Evolutionary conservation across 139 green algal genomes (phyloP).

Genomic region (Zygnema cylindricum): DNA sequence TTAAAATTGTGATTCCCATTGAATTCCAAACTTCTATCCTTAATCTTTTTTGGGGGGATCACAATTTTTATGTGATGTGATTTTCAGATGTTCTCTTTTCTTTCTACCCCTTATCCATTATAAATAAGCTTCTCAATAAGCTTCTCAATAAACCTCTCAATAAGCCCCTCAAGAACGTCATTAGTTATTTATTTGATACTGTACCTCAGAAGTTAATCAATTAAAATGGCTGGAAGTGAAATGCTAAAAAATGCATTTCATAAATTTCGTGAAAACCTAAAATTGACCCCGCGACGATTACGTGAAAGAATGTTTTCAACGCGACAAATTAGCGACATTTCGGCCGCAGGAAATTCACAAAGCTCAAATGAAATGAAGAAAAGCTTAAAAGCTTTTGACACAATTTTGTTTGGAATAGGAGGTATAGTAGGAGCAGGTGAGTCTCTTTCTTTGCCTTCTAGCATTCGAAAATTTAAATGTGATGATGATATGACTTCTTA

Average conservation of each 20-base stretch:
- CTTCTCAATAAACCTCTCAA: too few relatives aligned
- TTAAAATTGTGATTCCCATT: too few relatives aligned
- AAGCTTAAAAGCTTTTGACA: conserved; percentile 48
- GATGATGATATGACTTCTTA: neutral
- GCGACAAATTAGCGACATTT: neutral
- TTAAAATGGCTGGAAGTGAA: neutral
- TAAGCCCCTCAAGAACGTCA: too few relatives aligned
- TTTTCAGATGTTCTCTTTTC: too few relatives aligned
- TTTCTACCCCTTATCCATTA: too few relatives aligned
- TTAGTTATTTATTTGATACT: too few relatives aligned
- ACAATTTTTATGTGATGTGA: too few relatives aligned
- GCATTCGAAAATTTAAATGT: neutral
- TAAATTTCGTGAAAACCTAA: neutral
- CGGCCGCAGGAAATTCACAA: neutral
- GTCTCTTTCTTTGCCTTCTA: neutral
- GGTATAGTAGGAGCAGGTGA: conserved; percentile 40
- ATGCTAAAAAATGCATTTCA: neutral
- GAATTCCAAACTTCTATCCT: too few relatives aligned
- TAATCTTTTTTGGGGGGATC: too few relatives aligned
- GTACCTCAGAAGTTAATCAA: too few relatives aligned
- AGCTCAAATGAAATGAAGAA: conserved; percentile 37
- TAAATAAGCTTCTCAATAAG: too few relatives aligned
- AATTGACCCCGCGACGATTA: neutral
- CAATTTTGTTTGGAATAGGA: conserved; percentile 45
- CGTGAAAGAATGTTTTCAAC: conserved; percentile 8